Evolutionary conservation across 257 asterid species (phyloP).

Genomic region (Thymus mandschuricus): DNA sequence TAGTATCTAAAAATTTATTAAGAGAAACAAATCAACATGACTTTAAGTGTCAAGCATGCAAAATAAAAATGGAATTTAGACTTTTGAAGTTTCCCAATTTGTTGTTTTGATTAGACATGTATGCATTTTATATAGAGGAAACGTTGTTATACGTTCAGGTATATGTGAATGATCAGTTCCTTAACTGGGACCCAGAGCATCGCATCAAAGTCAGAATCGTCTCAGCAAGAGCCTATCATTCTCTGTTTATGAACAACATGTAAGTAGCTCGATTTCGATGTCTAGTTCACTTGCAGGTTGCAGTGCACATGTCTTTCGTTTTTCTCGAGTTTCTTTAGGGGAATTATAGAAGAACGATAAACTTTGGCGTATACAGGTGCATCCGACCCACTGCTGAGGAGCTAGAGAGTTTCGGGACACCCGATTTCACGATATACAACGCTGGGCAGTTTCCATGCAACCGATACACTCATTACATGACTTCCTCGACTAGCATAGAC

Average conservation of each 20-base stretch:
- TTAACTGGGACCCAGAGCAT: conserved; percentile 89
- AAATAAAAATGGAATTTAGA: neutral
- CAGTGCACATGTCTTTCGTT: neutral
- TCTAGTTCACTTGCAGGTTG: neutral
- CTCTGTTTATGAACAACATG: conserved; percentile 98
- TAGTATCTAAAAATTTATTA: too few species aligned
- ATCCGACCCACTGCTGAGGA: conserved; percentile 93
- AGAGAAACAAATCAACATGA: neutral
- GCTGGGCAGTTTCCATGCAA: conserved; percentile 96
- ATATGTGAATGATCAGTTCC: conserved; percentile 87
- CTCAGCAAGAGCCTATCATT: conserved; percentile 95
- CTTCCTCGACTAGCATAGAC: conserved; percentile 96
- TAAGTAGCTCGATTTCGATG: conserved; percentile 38
- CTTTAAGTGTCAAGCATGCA: neutral
- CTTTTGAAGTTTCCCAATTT: neutral
- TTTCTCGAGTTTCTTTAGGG: neutral
- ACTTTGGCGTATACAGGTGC: conserved; percentile 60
- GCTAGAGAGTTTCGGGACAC: conserved; percentile 87
- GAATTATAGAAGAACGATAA: neutral
- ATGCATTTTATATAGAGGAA: neutral
- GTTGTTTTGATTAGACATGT: neutral
- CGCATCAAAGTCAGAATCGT: conserved; percentile 93
- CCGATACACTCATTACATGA: conserved; percentile 92
- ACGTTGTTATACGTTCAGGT: conserved; percentile 47
- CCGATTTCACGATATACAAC: conserved; percentile 96